Base-by-base conservation (phyloP, 345 rosid genomes). In the Syzygium jambos region DNA sequence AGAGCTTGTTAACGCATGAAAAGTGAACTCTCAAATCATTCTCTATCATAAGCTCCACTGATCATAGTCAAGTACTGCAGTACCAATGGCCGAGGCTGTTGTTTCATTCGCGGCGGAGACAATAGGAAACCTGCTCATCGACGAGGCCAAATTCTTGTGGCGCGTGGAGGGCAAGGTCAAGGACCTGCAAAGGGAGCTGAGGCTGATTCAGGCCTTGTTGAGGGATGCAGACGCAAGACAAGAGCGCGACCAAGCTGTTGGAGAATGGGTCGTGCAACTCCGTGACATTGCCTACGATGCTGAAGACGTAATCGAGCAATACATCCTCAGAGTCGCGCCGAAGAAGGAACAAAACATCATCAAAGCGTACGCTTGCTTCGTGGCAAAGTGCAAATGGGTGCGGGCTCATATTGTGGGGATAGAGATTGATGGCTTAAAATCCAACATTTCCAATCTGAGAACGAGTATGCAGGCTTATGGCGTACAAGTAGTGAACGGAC, bases 381-480 rank as follows among this genome's bases (percentile, higher is more conserved):
- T 84, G 19, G 29, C 85, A 3, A 46, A 84, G 23, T 57, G 89
- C 59, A 21, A 86, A 21, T 84, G 87, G n/a, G 10, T 19, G 29
- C 89, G 65, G 15, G 43, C 85, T 53, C 85, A 87, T 87, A 82
- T 15, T 49, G 89, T 90, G 73, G 92, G 92, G 5, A 51, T 54
- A 0, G 57, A 89, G 87, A 90, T 92, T 0, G 88, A 85, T 84
- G 86, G 43, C 15, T 90, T 94, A 22, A 92, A 90, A 63, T 68
- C 90, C 51, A 88, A 87, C 41, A 90, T 94, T 51, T 83, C 89
- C 38, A 34, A 34, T 34, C 38, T 34, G 2, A 34, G 38, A 34
- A 34, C 38, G 3, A 91, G 93, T 65, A 89, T 92, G 93, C 78
- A 29, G 84, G 89, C 87, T 17, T 88, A 83, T 52, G 93, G 93